phyloP scores from a whole-genome alignment of 2,329 filamentous ascomycete species.

The Cladobotryum protrusum region DNA sequence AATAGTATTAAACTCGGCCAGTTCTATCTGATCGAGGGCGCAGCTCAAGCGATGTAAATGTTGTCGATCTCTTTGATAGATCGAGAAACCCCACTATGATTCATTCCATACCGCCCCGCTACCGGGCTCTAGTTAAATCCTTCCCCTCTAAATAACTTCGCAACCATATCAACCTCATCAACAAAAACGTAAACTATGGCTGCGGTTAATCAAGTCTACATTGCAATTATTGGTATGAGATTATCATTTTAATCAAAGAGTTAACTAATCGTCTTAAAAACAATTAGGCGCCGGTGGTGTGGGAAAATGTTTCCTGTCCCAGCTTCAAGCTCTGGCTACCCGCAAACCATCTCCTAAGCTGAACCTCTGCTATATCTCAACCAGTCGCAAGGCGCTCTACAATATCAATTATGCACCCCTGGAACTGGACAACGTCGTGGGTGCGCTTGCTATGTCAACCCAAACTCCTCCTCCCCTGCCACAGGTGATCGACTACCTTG shows the following conservation, averaged over 20 bases:
- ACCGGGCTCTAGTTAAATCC: background rate
- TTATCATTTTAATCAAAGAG: background rate
- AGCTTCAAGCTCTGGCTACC: constrained; percentile 63
- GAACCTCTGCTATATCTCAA: constrained; percentile 76
- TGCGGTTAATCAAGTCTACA: constrained; percentile 41
- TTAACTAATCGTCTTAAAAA: constrained; percentile 13
- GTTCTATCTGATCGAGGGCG: too few relatives aligned
- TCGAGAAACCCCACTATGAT: background rate
- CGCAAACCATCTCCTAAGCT: constrained; percentile 65
- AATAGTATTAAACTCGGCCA: too few relatives aligned
- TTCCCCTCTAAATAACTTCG: background rate
- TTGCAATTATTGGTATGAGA: constrained; percentile 46
- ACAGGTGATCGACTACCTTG: constrained; percentile 71
- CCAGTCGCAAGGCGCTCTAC: constrained; percentile 77
- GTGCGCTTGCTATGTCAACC: constrained; percentile 57
- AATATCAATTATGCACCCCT: constrained; percentile 65
- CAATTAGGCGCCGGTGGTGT: constrained; percentile 79
- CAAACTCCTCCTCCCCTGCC: constrained; percentile 60
- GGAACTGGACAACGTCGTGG: constrained; percentile 52
- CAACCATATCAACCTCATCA: background rate
- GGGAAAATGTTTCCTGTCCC: constrained; percentile 81
- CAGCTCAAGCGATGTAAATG: too few relatives aligned
- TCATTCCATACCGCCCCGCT: background rate
- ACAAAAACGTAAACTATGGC: constrained; percentile 30
- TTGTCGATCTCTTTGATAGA: constrained; percentile 8